Base-by-base conservation (phyloP, 768 basidiomycete genomes). In the Leucogyrophana mollusca region DNA sequence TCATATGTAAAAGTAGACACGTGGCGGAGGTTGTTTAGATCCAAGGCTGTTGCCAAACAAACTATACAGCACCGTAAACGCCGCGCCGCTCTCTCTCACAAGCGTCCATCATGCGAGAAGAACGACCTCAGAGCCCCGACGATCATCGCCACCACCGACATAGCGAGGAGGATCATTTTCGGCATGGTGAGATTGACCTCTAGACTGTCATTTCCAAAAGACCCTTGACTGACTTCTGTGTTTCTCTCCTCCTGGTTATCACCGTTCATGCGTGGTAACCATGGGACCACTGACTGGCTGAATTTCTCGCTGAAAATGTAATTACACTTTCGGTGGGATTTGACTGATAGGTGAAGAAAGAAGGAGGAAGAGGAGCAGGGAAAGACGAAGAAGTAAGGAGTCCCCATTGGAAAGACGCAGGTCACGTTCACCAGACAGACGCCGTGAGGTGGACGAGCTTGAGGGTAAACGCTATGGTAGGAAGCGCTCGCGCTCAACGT, bases 131-230 rank as follows among this genome's bases (percentile, higher is more conserved):
- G 25, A 27, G 22, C 36, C 27, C 43, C 45, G 40, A 13, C 52
- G 16, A n/a, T 20, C 48, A n/a, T 30, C 27, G 27, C 13, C 27
- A 30, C 27, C 27, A 30, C 27, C 34, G 42, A 18, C 18, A 39
- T 7, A 48, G 38, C 40, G 54, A 49, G 22, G 46, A 55, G 25
- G 40, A 35, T 39, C 27, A 51, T 20, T 51, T 44, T 34, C 58
- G 50, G 40, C 54, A 35, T 54, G 62, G 63, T 64, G 54, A 60
- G 63, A 49, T 54, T 4, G 7, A 8, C 51, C 27, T 50, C n/a
- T n/a, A n/a, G n/a, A n/a, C n/a, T 1, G 43, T 7, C 14, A 1
- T 25, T 2, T 18, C 14, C n/a, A 4, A 11, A 30, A 22, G 50
- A 47, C 50, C 22, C 43, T 43, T 51, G 51, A 50, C 62, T 64